These are phyloP conservation scores for Knoxia roxburghii DNA, from an alignment of 257 asterid species.

Conservation along the genomic window DNA sequence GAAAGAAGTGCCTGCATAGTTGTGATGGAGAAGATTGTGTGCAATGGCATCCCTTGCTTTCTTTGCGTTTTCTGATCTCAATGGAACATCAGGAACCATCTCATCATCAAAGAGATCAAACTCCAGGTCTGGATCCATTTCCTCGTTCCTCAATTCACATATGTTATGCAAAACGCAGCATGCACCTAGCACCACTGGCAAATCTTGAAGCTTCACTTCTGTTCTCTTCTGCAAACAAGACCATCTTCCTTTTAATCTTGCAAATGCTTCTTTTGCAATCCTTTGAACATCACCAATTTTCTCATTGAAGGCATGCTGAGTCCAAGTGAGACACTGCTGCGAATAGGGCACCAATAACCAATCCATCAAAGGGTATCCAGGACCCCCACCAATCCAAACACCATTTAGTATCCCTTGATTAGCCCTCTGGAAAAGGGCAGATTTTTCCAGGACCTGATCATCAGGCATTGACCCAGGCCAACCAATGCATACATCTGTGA, in stretches of 20 bases:
- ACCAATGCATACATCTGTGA: conserved; percentile 81
- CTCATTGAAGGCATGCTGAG: conserved; percentile 95
- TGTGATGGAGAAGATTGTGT: conserved; percentile 82
- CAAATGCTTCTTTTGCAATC: conserved; percentile 54
- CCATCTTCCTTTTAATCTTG: conserved; percentile 82
- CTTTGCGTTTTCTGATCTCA: conserved; percentile 63
- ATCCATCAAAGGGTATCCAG: conserved; percentile 75
- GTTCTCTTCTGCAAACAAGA: conserved; percentile 85
- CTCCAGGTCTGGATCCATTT: conserved; percentile 38
- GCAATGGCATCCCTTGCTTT: conserved; percentile 77
- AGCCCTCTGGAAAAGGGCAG: conserved; percentile 75
- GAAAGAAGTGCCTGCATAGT: conserved; percentile 86
- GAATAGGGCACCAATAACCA: conserved; percentile 84
- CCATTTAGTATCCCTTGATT: conserved; percentile 66
- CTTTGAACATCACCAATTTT: conserved; percentile 55
- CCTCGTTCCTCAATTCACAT: background rate
- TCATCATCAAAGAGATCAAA: conserved; percentile 83
- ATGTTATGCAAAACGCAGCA: background rate
- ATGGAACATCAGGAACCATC: conserved; percentile 63
- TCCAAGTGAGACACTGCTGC: conserved; percentile 57
- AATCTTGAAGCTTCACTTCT: conserved; percentile 53
- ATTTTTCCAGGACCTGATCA: conserved; percentile 81
- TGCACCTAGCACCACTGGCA: background rate
- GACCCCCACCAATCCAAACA: conserved; percentile 70
- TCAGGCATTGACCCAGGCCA: conserved; percentile 97